Evolutionary conservation across 176 grass and related monocot genomes (phyloP), one percentile per base, ranked within the genome.

Genomic region (Carex cristatella): DNA sequence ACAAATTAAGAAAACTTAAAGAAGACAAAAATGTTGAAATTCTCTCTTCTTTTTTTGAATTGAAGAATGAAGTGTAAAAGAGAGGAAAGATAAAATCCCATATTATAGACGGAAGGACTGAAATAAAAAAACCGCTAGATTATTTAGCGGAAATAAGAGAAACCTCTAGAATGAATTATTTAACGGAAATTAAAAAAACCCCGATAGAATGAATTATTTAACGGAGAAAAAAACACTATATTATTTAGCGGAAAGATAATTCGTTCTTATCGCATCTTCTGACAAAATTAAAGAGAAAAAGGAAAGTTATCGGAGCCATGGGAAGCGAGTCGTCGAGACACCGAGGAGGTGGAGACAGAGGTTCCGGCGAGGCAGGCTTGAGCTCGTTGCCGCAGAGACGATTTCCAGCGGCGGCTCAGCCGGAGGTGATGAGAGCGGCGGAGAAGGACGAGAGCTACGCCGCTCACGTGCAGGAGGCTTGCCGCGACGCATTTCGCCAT

Each of bases 381-480:
- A 94, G 91, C 86, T 89, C 85, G 51, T 69, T 75, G 44, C 75
- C 79, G 5, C 83, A 79, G 9, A 83, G 93, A 60, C 67, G 88
- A 40, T 98, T 98, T 57, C 88, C 91, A 0, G 30, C 83, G 19
- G 96, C 96, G 81, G 96, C 93, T 56, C 93, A 93, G 88, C 96
- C 96, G 65, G 96, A 98, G 93, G 85, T 98, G 89, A 98, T 95
- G 96, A 81, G 96, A 49, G 96, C 96, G 30, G 96, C 93, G 61
- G 93, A 98, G 89, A 98, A 98, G 88, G 96, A 98, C 81, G 96
- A 98, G 27, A 88, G 85, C 86, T 98, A 98, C 85, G 90, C 93
- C 14, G 91, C 88, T 55, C 91, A 95, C 84, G 90, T 98, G 81
- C 94, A 94, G 53, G 96, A 98, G 82, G 93, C 96, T 46, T 98